Evolutionary conservation across 768 basidiomycete species (phyloP).

Genomic region (Pluteus cervinus): DNA sequence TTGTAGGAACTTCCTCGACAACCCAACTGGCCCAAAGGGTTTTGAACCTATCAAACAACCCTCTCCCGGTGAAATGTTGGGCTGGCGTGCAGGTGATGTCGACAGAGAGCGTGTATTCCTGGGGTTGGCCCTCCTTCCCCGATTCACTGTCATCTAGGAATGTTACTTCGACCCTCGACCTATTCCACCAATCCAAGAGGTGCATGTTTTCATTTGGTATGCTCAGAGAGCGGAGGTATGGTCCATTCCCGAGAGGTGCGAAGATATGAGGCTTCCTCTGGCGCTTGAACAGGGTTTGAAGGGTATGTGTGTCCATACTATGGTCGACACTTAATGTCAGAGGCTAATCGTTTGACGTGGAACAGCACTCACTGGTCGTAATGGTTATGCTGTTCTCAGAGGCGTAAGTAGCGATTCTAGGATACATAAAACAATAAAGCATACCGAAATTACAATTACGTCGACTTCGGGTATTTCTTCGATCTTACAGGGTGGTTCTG

Average conservation of each 20-base stretch:
- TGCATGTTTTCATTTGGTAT: conserved; percentile 34
- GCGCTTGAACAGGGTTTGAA: conserved; percentile 28
- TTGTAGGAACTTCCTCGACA: conserved; percentile 41
- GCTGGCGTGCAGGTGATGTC: conserved; percentile 55
- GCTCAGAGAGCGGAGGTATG: conserved; percentile 33
- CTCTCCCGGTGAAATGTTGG: conserved; percentile 58
- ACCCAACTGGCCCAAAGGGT: conserved; percentile 67
- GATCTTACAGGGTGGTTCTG: conserved; percentile 43
- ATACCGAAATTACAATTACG: conserved; percentile 55
- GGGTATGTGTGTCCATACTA: conserved; percentile 41
- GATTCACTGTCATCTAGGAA: conserved; percentile 9
- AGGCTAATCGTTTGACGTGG: not conserved
- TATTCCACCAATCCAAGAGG: conserved; percentile 65
- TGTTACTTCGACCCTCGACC: conserved; percentile 29
- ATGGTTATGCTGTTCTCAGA: conserved; percentile 39
- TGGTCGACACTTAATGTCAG: not conserved
- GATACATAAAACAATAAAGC: conserved; percentile 9
- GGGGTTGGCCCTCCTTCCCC: not conserved
- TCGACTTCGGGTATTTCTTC: conserved; percentile 57
- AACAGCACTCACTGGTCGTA: conserved; percentile 38
- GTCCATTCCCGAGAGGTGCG: conserved; percentile 47
- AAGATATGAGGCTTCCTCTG: conserved; percentile 44
- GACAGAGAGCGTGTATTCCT: conserved; percentile 19
- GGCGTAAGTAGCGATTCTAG: not conserved
- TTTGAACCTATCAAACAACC: conserved; percentile 43